A percentile compares a stretch with the other conserved stretches of the same genome.
Evolutionary conservation across 495 filamentous ascomycete genomes (phyloP).

Genomic region (Mycothermus thermophilus): DNA sequence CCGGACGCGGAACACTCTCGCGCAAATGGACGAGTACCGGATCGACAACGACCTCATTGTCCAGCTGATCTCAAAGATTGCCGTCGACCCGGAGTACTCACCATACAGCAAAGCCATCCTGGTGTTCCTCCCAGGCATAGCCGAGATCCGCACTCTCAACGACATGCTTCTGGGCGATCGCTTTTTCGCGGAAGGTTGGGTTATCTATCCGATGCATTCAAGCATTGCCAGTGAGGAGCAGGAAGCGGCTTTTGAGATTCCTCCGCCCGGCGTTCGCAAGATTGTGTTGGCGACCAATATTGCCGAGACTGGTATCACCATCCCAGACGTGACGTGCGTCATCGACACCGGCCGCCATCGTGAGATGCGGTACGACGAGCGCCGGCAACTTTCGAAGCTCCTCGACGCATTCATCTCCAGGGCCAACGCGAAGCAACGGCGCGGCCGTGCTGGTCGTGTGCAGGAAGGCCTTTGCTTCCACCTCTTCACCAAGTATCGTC

Average conservation of each 20-base stretch:
- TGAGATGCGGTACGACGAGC: conserved; percentile 91
- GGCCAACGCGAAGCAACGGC: conserved; percentile 86
- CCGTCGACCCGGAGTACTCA: conserved; percentile 46
- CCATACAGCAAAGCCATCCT: conserved; percentile 79
- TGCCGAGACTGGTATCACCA: conserved; percentile 93
- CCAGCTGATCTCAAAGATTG: conserved; percentile 56
- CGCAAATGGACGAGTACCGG: conserved; percentile 70
- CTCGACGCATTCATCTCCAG: conserved; percentile 87
- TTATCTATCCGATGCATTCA: conserved; percentile 78
- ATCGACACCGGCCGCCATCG: conserved; percentile 92
- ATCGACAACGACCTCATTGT: conserved; percentile 76
- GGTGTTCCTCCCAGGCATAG: conserved; percentile 88
- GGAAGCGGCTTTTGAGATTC: conserved; percentile 76
- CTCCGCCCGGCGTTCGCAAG: conserved; percentile 68
- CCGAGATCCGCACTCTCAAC: conserved; percentile 78
- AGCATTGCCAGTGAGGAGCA: conserved; percentile 94
- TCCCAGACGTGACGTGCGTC: conserved; percentile 90
- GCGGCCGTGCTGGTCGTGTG: conserved; percentile 90
- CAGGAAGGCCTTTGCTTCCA: conserved; percentile 92
- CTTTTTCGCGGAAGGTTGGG: conserved; percentile 55
- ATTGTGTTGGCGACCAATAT: conserved; percentile 95
- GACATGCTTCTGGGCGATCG: conserved; percentile 63
- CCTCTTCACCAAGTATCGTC: conserved; percentile 74
- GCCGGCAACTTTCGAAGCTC: conserved; percentile 74
- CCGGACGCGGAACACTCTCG: conserved; percentile 56